Evolutionary conservation across 495 filamentous ascomycete species (phyloP), one percentile per base, ranked within the genome.

Genomic region (Trichoderma virens): DNA sequence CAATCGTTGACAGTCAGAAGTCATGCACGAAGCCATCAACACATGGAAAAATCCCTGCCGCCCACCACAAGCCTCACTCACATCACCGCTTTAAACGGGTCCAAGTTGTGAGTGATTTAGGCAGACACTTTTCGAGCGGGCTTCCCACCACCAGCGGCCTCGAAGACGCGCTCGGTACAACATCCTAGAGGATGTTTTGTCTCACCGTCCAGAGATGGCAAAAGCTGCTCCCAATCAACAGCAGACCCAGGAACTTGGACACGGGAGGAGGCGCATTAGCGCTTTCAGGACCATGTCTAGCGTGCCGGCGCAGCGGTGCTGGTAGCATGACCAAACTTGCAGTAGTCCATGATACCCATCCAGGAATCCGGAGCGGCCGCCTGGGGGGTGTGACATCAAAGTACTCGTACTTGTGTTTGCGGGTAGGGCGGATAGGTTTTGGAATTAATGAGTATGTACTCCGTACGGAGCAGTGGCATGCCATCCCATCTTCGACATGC

Each of bases 271-370:
- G 25, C 8, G 47, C 51, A 56, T n/a, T 56, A 56, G 51, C 51
- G 51, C 51, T 28, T 4, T 31, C 27, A 56, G 51, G 51, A 8
- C 25, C 51, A 9, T 56, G 51, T 30, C 51, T 56, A 56, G 51
- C 27, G 51, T 56, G 51, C 51, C 51, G 51, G 51, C 51, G 51
- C 25, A 56, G 51, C 51, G 51, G 51, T 30, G 51, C 25, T 56
- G 25, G 51, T 30, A 56, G 7, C 51, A 56, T 9, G 27, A 16
- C 51, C 51, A 28, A 30, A 16, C 25, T 18, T 28, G 51, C 23
- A 30, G 9, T 7, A 5, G 20, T 47, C 43, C 43, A 3, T 47
- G 6, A 20, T 47, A 23, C 51, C n/a, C 11, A 30, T 56, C 25
- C 51, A 27, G 27, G 27, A 30, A 56, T 28, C 51, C 27, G 51